Conservation (phyloP, 371 early-diverging fungal genomes). For the Chytridium lagenaria region DNA sequence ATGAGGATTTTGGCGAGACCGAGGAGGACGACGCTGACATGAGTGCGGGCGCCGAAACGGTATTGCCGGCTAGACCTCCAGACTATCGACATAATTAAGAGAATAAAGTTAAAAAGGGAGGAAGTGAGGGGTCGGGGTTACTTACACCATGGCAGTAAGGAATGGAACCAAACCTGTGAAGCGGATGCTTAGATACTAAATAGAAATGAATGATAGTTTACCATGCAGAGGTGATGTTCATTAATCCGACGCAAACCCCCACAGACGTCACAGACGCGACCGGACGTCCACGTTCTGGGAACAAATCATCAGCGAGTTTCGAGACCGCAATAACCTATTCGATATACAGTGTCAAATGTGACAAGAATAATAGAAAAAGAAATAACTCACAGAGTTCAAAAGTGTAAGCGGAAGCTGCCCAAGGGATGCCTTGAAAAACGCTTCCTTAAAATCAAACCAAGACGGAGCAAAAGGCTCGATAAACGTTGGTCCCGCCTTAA, state of each 20-base stretch:
- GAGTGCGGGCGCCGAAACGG: conserved; percentile 89
- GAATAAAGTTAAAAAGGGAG: not conserved
- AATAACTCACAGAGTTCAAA: conserved; percentile 74
- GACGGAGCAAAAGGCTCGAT: conserved; percentile 51
- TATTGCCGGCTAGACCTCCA: conserved; percentile 93
- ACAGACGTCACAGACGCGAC: conserved; percentile 63
- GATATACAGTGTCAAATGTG: not conserved
- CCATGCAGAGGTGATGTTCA: conserved; percentile 87
- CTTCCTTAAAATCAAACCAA: conserved; percentile 68
- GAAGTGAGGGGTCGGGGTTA: conserved; percentile 43
- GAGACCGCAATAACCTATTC: conserved; percentile 69
- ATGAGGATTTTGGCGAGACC: conserved; percentile 76
- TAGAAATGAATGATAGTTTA: not conserved
- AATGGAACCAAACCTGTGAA: conserved; percentile 73
- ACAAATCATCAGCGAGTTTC: conserved; percentile 80
- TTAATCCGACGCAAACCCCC: conserved; percentile 75
- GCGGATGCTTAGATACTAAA: not conserved
- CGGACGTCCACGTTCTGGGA: conserved; percentile 60
- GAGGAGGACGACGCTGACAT: conserved; percentile 76
- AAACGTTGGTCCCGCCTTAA: conserved; percentile 48
- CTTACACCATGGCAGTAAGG: conserved; percentile 70
- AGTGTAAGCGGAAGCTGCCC: conserved; percentile 88
- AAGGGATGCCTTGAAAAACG: conserved; percentile 80
- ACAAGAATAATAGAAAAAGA: not conserved
- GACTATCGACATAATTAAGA: conserved; percentile 57